Percentiles rank a stretch among this genome's conserved stretches.
These are phyloP conservation scores for Russula lepida DNA, from an alignment of 768 basidiomycete species.

Conservation along the genomic window DNA sequence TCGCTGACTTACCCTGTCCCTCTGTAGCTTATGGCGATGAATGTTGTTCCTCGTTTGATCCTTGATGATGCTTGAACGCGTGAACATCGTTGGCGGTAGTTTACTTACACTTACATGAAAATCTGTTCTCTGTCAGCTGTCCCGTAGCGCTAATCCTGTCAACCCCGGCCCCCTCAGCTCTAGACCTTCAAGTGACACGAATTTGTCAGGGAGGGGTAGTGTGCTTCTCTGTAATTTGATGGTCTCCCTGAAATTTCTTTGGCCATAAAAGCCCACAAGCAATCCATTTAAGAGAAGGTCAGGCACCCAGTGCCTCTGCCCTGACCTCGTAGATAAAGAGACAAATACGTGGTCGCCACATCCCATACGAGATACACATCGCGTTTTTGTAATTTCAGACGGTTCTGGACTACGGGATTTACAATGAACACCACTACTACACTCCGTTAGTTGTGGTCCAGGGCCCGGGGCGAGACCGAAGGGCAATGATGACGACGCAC, in stretches of 20 bases:
- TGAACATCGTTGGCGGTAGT: background rate
- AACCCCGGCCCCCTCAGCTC: background rate
- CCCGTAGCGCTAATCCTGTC: background rate
- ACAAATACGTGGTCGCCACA: background rate
- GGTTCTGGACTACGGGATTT: background rate
- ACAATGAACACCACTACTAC: background rate
- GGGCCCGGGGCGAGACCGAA: background rate
- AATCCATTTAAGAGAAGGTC: background rate
- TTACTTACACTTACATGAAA: background rate
- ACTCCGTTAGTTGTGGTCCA: background rate
- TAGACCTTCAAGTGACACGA: background rate
- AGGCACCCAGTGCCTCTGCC: background rate
- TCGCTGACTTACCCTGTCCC: constrained; percentile 3
- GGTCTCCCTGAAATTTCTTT: background rate
- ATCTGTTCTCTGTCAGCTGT: background rate
- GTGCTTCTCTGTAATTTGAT: background rate
- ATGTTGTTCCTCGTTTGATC: constrained; percentile 82
- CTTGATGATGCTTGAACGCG: constrained; percentile 62
- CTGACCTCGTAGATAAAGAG: background rate
- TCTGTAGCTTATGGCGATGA: constrained; percentile 89
- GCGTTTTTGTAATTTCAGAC: background rate
- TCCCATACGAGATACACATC: background rate
- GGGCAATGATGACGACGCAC: background rate
- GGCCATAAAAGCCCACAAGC: background rate
- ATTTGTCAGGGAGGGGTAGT: background rate